phyloP scores from a whole-genome alignment of 495 filamentous ascomycete genomes.

The Pyrenopolyporus hunteri region DNA sequence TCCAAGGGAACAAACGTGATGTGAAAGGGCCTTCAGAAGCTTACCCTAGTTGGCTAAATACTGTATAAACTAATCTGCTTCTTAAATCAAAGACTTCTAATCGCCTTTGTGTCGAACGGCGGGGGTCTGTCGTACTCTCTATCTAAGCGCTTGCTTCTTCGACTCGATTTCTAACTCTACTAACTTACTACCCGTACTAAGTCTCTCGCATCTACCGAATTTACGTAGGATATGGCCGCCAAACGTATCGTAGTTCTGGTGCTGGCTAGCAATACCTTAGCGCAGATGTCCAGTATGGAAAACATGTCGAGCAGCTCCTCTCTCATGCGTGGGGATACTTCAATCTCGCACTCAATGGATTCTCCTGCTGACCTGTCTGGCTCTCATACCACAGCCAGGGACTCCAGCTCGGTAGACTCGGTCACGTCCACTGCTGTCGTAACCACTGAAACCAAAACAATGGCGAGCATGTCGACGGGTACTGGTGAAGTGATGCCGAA shows the following conservation, averaged over 20 bases:
- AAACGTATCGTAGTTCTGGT: constrained; percentile 24
- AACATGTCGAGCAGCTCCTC: constrained; percentile 13
- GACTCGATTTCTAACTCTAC: background rate
- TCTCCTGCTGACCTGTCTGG: background rate
- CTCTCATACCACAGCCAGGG: background rate
- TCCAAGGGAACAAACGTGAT: constrained; percentile 10
- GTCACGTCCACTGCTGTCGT: constrained; percentile 10
- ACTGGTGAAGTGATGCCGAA: constrained; percentile 21
- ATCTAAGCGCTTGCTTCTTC: background rate
- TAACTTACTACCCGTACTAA: no score
- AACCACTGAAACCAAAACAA: constrained; percentile 12
- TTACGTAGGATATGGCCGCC: constrained; percentile 16
- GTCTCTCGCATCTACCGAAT: background rate
- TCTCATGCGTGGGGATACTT: background rate
- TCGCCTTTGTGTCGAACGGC: constrained; percentile 23
- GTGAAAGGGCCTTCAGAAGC: constrained; percentile 7
- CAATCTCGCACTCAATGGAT: background rate
- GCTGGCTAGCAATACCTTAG: constrained; percentile 25
- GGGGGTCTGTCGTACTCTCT: background rate
- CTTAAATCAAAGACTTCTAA: constrained; percentile 23
- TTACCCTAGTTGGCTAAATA: constrained; percentile 4
- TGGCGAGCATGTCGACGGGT: constrained; percentile 14
- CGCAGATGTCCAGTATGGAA: constrained; percentile 26
- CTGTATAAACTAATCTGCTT: constrained; percentile 12
- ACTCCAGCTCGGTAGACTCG: constrained; percentile 7